These are phyloP conservation scores for Cutaneotrichosporon arboriforme DNA, from an alignment of 1,284 basidiomycete genomes.

Conservation along the genomic window DNA sequence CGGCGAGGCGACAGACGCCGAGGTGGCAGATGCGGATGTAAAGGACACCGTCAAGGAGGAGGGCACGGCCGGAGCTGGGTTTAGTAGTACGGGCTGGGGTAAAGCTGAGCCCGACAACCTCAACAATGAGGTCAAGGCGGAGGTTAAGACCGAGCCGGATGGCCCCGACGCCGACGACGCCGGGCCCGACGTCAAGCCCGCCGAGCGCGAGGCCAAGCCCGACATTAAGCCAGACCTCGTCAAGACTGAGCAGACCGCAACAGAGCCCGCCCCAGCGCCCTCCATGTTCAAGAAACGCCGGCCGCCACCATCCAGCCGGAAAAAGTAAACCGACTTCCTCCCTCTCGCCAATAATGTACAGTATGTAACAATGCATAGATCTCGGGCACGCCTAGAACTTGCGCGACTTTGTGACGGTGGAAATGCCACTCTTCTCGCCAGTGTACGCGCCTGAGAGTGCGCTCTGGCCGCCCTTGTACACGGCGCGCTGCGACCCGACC, in stretches of 20 bases:
- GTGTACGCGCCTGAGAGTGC: constrained; percentile 49
- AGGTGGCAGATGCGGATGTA: neutral
- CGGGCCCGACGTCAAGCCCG: constrained; percentile 18
- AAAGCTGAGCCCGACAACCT: neutral
- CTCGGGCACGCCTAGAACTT: constrained; percentile 50
- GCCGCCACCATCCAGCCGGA: constrained; percentile 36
- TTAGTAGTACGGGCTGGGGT: constrained; percentile 4
- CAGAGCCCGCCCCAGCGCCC: constrained; percentile 9
- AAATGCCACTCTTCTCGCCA: constrained; percentile 67
- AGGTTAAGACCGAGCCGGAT: neutral
- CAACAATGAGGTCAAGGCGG: neutral
- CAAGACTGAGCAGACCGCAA: neutral
- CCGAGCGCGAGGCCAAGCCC: neutral
- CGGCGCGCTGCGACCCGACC: constrained; percentile 75
- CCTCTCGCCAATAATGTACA: neutral
- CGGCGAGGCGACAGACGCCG: constrained; percentile 6
- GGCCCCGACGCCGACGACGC: neutral
- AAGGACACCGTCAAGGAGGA: constrained; percentile 3
- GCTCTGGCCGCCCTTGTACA: constrained; percentile 76
- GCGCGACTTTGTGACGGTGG: constrained; percentile 77
- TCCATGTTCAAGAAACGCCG: constrained; percentile 49
- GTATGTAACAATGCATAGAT: neutral
- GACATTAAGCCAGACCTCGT: neutral
- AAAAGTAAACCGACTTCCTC: constrained; percentile 29
- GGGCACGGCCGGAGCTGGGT: constrained; percentile 2